Evolutionary conservation across 139 green algal species (phyloP).

Genomic region (Auxenochlorella pyrenoidosa): DNA sequence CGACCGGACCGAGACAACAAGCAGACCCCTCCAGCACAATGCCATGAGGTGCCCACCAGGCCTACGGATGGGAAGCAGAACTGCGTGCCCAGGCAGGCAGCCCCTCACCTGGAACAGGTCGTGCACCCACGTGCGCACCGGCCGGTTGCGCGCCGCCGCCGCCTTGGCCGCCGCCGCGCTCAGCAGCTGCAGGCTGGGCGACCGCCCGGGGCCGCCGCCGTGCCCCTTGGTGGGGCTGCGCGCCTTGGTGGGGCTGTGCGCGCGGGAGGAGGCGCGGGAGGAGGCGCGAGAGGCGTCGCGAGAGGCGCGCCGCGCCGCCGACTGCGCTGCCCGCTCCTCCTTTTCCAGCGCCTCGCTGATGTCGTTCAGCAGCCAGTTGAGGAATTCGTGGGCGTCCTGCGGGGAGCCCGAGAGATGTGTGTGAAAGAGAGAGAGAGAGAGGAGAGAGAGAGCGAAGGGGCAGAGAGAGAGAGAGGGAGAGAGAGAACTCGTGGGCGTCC

Average conservation of each 20-base stretch:
- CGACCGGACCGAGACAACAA: no score
- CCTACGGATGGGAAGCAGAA: no score
- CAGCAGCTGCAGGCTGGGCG: slow-evolving; percentile 43
- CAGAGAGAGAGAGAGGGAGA: no score
- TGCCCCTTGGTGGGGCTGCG: neutral
- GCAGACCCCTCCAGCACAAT: no score
- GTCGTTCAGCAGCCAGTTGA: slow-evolving; percentile 97
- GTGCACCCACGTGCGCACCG: slow-evolving; percentile 89
- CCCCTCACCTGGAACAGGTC: slow-evolving; percentile 84
- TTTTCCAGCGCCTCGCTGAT: slow-evolving; percentile 90
- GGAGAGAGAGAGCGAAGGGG: no score
- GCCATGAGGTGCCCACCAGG: neutral
- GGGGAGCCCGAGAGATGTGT: no score
- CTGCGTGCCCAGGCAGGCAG: no score
- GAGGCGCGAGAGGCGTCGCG: neutral
- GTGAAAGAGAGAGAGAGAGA: no score
- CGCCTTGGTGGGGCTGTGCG: neutral
- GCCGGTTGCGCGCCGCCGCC: slow-evolving; percentile 15
- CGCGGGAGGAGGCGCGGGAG: neutral
- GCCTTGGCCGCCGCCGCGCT: slow-evolving; percentile 34
- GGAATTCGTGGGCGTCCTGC: slow-evolving; percentile 98
- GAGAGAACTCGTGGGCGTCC: neutral
- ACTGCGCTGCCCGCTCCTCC: slow-evolving; percentile 50
- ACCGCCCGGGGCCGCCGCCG: neutral
- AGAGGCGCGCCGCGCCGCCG: neutral